Percentiles rank a stretch among this genome's conserved stretches.
phyloP scores from a whole-genome alignment of 805 yeast genomes.

The Schwanniomyces sp. region DNA sequence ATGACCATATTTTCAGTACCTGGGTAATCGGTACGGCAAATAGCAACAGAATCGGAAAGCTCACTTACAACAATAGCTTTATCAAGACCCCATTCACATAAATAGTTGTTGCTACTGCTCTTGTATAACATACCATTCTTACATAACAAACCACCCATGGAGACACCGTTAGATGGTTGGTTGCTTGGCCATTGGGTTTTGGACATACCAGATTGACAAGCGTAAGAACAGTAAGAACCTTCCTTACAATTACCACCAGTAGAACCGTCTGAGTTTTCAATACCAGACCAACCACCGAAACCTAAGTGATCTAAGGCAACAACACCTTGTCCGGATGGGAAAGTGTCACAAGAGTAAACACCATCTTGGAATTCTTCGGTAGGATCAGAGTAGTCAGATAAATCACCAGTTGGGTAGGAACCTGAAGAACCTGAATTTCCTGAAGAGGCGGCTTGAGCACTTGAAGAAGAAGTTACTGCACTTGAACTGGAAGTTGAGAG shows the following conservation, averaged over 20 bases:
- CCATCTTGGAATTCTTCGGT: slow-evolving; percentile 70
- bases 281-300: slow-evolving; percentile 85
- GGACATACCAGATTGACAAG: slow-evolving; percentile 98
- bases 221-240: slow-evolving; percentile 94
- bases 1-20: slow-evolving; percentile 98
- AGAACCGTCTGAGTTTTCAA: slow-evolving; percentile 57
- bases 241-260: slow-evolving; percentile 76
- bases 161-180: slow-evolving; percentile 87
- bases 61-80: slow-evolving; percentile 69
- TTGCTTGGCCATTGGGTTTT: slow-evolving; percentile 94
- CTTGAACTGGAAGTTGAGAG: slow-evolving; percentile 3
- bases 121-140: slow-evolving; percentile 81
- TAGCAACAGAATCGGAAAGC: slow-evolving; percentile 66
- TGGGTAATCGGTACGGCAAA: slow-evolving; percentile 99
- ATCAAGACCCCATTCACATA: slow-evolving; percentile 86
- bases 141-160: slow-evolving; percentile 92
- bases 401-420: slow-evolving; percentile 48
- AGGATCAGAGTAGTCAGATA: slow-evolving; percentile 54
- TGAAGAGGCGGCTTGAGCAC: slow-evolving; percentile 25
- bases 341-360: slow-evolving; percentile 57
- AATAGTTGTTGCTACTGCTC: slow-evolving; percentile 62
- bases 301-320: slow-evolving; percentile 46
- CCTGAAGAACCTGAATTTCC: slow-evolving; percentile 22
- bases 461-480: slow-evolving; percentile 23
- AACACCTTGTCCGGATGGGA: slow-evolving; percentile 86